Evolutionary conservation across 129 eudicot species (phyloP), one percentile per base, ranked within the genome.

Genomic region (Flaveria bidentis): DNA sequence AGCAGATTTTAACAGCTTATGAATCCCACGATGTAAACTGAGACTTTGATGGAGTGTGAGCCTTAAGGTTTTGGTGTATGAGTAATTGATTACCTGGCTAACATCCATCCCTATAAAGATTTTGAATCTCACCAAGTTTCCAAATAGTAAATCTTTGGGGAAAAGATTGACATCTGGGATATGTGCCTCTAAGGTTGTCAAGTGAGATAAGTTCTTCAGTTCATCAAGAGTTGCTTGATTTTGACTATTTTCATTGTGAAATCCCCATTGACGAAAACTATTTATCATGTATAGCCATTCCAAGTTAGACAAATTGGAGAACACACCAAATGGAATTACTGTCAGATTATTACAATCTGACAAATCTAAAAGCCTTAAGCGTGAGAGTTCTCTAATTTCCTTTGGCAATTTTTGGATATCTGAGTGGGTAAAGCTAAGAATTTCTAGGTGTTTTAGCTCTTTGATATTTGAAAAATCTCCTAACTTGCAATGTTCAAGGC

Each of bases 281-380:
- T 81, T 75, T 80, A 55, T 63, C 91, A 87, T 80, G 81, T 84
- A 84, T 69, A 87, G 72, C 61, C 82, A 83, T 72, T 87, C 91
- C 78, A 87, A 76, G 42, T 75, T 72, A 22, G 57, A 67, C 70
- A 87, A 51, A n/a, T 69, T 81, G 17, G 80, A 74, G 70, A 84
- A 62, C 67, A 81, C 80, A 26, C 78, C 75, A 28, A 75, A 81
- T 30, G 88, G 84, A 64, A 81, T 78, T 50, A 58, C 67, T 42
- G 60, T 36, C 15, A 78, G 69, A 15, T 63, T 55, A 20, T 70
- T 74, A 74, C 88, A 82, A 46, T 74, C 82, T 28, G 84, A 81
- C 69, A 87, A 53, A 76, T 87, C 91, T 73, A 86, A 67, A 25
- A 84, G 81, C 77, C 72, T 79, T 45, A 86, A 79, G 45, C 71